These are phyloP conservation scores for Solanum ossicruentum DNA, from an alignment of 257 asterid genomes.

Conservation along the genomic window DNA sequence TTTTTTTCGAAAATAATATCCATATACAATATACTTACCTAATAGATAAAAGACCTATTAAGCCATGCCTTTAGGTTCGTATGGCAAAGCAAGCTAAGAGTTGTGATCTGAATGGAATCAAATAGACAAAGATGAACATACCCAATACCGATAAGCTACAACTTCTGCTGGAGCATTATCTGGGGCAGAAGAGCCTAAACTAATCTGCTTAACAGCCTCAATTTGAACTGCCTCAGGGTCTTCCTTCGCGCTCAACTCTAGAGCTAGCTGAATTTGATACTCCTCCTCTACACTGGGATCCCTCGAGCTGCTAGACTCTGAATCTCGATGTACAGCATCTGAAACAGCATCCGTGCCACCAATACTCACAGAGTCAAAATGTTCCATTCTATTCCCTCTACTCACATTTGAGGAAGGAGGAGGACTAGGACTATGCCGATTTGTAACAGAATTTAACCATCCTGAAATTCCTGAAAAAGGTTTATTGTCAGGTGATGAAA, in stretches of 20 bases:
- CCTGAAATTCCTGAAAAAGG: slow-evolving; percentile 81
- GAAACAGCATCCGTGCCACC: slow-evolving; percentile 56
- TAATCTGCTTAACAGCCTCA: slow-evolving; percentile 96
- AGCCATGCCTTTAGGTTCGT: background rate
- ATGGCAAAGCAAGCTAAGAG: background rate
- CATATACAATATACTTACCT: background rate
- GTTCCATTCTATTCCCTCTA: slow-evolving; percentile 45
- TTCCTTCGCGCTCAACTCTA: slow-evolving; percentile 91
- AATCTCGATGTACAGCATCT: slow-evolving; percentile 50
- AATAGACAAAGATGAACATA: slow-evolving; percentile 12
- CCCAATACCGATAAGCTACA: slow-evolving; percentile 87
- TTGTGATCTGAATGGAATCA: background rate
- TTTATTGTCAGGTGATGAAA: slow-evolving; percentile 45
- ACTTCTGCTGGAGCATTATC: slow-evolving; percentile 83
- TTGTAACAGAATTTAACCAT: slow-evolving; percentile 78
- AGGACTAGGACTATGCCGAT: slow-evolving; percentile 61
- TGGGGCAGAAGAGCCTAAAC: slow-evolving; percentile 70
- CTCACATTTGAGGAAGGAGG: slow-evolving; percentile 53
- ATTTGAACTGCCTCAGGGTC: slow-evolving; percentile 99
- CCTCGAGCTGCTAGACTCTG: slow-evolving; percentile 54
- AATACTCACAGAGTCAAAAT: slow-evolving; percentile 61
- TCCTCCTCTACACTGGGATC: slow-evolving; percentile 87
- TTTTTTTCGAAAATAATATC: background rate
- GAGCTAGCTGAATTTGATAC: slow-evolving; percentile 83
- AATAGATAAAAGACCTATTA: background rate